Evolutionary conservation across 2,329 filamentous ascomycete genomes (phyloP), one percentile per base, ranked within the genome.

Genomic region (Onygenales sp.): DNA sequence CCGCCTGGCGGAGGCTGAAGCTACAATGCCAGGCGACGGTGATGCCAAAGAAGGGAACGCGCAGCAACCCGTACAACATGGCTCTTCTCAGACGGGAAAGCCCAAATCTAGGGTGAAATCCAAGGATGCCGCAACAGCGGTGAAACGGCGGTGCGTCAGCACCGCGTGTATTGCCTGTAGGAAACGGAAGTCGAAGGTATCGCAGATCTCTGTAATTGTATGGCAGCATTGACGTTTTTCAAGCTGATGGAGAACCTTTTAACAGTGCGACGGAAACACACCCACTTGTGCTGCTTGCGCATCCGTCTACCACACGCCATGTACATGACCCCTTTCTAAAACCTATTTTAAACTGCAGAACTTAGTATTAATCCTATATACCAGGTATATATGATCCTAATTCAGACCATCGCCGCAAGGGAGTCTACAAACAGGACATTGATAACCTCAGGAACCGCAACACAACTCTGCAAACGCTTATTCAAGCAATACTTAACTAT

Each of bases 201-300:
- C 53, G 47, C 32, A 38, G 27, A 14, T 2, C 9, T 21, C n/a
- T 27, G 21, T 27, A 5, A 43, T 51, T 39, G n/a, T 17, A 44
- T 21, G 9, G 31, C 14, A 35, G 31, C 39, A 51, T 9, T 32
- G 49, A 51, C 14, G 41, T 5, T 41, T n/a, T 36, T 48, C 36
- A 3, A 13, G 17, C 46, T 49, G 46, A 49, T 41, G 46, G 21
- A 21, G 17, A 39, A 10, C 46, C 42, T 38, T 51, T 46, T 51
- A 43, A 36, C 54, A 80, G 79, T 97, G 92, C 69, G 92, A 97
- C 70, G 92, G 92, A 55, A 91, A 90, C 53, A 78, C 87, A 5
- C 92, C 92, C 5, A 91, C 88, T 62, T 97, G 93, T 67, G 92
- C 92, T 7, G 92, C 93, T n/a, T 98, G 93, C 71, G 84, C 88